phyloP scores from a whole-genome alignment of 2,329 filamentous ascomycete species.

The Alternaria incomplexa region DNA sequence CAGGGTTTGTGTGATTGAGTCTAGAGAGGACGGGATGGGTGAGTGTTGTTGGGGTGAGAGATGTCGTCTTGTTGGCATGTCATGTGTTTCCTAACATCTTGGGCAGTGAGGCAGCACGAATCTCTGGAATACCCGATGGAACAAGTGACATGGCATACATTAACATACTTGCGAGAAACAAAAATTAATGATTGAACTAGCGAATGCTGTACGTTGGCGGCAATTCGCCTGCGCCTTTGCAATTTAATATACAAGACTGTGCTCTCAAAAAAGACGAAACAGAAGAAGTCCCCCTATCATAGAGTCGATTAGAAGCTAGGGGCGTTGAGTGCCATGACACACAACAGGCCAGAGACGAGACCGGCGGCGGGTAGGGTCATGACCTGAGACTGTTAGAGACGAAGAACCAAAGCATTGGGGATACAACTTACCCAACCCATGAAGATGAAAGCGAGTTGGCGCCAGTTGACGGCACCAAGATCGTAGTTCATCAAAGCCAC shows the following conservation, averaged over 20 bases:
- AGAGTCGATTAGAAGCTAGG: constrained; percentile 39
- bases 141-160: neutral
- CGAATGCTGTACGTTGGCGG: neutral
- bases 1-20: neutral
- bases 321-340: constrained; percentile 52
- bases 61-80: neutral
- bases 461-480: constrained; percentile 51
- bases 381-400: constrained; percentile 45
- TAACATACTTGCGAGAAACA: neutral
- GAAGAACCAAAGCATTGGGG: neutral
- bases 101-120: neutral
- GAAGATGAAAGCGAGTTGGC: constrained; percentile 51
- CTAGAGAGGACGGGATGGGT: neutral
- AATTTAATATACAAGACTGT: neutral
- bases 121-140: neutral
- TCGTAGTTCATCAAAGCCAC: constrained; percentile 41
- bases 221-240: neutral
- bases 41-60: neutral
- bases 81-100: neutral
- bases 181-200: neutral
- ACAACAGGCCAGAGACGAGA: constrained; percentile 49
- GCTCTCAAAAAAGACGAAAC: neutral
- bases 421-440: constrained; percentile 5
- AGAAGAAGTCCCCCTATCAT: neutral
- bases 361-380: constrained; percentile 52